Base-by-base conservation (phyloP, 805 yeast species). In the Naumovozyma castellii region DNA sequence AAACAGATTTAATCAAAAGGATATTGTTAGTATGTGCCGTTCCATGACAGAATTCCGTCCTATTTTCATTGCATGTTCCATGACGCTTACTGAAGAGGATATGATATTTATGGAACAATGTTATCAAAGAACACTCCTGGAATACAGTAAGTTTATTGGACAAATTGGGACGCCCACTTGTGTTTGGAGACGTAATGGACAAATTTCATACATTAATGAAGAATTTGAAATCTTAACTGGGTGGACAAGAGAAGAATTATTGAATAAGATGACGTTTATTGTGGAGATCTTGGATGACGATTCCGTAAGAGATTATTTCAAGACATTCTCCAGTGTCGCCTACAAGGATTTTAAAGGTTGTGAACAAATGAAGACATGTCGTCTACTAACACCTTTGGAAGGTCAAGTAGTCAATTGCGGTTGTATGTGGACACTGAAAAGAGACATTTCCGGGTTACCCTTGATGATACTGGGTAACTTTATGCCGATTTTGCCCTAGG, bases 391-490 rank as follows among this genome's bases (percentile, higher is more conserved):
- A 1, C 76, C 82, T 32, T 54, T 64, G 42, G 56, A 59, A 30
- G 60, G 58, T 12, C 73, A 75, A 40, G 59, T 57, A 18, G 73
- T 90, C 35, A 69, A 80, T 37, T 84, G 97, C 0, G 76, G 85
- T 20, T 80, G 94, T 51, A 80, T 84, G 52, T 85, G 96, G 94
- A 92, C 97, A 1, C 66, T 92, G 47, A 87, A 88, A 56, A 69
- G 97, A 57, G 97, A 90, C 57, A 94, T 90, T 14, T 90, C 92
- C 64, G 97, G 96, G 6, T 80, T 90, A 39, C 98, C 98, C 13
- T 81, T 92, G 86, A 88, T 90, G 94, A 81, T 92, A 17, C 75
- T 90, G 27, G 97, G 96, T 14, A 92, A 86, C 56, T 90, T 90
- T 57, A 67, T 90, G 50, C 97, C 97, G 0, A 80, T 85, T 3